Evolutionary conservation across 495 filamentous ascomycete genomes (phyloP).

Genomic region (Neurospora discreta): DNA sequence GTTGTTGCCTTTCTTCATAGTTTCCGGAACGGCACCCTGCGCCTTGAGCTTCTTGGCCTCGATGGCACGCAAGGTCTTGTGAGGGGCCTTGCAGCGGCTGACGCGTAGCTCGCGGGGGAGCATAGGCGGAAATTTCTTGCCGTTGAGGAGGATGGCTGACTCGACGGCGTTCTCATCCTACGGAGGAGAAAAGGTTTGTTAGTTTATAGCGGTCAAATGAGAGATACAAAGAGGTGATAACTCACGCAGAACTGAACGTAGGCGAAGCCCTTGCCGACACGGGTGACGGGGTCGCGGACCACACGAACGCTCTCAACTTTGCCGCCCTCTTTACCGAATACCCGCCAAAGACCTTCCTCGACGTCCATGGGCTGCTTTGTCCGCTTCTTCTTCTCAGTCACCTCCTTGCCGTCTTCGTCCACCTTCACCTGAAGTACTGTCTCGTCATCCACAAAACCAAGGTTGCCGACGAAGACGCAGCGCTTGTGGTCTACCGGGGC

Average conservation of each 20-base stretch:
- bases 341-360: conserved; percentile 91
- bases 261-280: conserved; percentile 93
- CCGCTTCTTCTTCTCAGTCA: conserved; percentile 50
- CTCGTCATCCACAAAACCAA: conserved; percentile 89
- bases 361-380: conserved; percentile 67
- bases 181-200: background rate
- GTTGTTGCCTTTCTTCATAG: conserved; percentile 4
- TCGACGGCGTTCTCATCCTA: conserved; percentile 81
- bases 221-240: background rate
- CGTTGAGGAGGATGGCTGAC: conserved; percentile 71
- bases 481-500: conserved; percentile 67
- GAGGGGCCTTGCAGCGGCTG: conserved; percentile 64
- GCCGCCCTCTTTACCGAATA: conserved; percentile 63
- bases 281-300: conserved; percentile 76
- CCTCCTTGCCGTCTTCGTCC: conserved; percentile 35
- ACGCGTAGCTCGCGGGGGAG: conserved; percentile 83
- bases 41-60: conserved; percentile 18
- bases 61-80: conserved; percentile 50
- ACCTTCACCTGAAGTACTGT: conserved; percentile 47
- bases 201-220: background rate
- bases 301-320: conserved; percentile 88
- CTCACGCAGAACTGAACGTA: conserved; percentile 85
- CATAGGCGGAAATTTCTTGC: conserved; percentile 86
- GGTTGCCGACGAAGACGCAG: conserved; percentile 94
- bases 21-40: background rate